Percentiles rank a stretch among this genome's conserved stretches.
phyloP scores from a whole-genome alignment of 1,284 basidiomycete species.

The Leccinum angustisporum region DNA sequence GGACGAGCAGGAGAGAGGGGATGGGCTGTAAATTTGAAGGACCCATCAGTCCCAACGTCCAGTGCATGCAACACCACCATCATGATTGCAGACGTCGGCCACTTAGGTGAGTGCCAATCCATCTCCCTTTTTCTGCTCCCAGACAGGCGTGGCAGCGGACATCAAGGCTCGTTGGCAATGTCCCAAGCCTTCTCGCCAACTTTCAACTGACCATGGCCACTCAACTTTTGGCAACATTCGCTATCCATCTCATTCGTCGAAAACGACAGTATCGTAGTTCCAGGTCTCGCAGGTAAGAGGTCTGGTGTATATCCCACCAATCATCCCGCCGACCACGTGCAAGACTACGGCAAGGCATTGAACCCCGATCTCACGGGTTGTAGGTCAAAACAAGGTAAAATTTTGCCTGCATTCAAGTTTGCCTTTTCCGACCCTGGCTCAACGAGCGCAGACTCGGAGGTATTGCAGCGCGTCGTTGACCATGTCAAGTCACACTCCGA shows the following conservation, averaged over 20 bases:
- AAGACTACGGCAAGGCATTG: conserved; percentile 66
- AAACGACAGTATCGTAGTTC: conserved; percentile 55
- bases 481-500: conserved; percentile 63
- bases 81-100: conserved; percentile 52
- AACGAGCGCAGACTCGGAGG: conserved; percentile 42
- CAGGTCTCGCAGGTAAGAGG: conserved; percentile 63
- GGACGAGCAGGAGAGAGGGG: too few species aligned
- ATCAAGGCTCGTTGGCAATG: conserved; percentile 26
- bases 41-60: conserved; percentile 40
- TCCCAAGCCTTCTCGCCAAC: conserved; percentile 2
- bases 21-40: too few species aligned
- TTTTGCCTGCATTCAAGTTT: background rate
- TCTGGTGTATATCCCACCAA: background rate
- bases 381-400: conserved; percentile 56
- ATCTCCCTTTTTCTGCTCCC: conserved; percentile 1
- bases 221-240: conserved; percentile 18
- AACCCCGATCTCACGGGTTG: conserved; percentile 63
- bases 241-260: conserved; percentile 45
- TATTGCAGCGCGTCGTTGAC: conserved; percentile 58
- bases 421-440: background rate
- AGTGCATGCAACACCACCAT: conserved; percentile 54
- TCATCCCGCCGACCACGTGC: conserved; percentile 44
- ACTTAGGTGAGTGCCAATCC: conserved; percentile 43
- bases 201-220: conserved; percentile 26
- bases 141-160: conserved; percentile 17